Evolutionary conservation across 2,329 filamentous ascomycete species (phyloP).

Genomic region (Penicillium sp.): DNA sequence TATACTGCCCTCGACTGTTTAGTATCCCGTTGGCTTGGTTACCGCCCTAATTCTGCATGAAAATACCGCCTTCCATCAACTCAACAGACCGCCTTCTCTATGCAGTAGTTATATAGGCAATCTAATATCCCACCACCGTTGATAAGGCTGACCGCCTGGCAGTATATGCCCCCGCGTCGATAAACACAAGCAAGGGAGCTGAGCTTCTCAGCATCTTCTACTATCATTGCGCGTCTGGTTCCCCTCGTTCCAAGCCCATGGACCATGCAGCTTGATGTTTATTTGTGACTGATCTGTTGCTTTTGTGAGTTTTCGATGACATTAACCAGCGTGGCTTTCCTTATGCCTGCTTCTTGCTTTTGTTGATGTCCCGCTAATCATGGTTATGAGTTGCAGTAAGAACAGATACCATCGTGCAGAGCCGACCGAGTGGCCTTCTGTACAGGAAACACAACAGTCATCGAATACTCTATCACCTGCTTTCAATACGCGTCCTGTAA

Average conservation of each 20-base stretch:
- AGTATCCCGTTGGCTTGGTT: background rate
- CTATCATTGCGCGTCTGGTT: background rate
- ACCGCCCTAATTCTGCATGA: background rate
- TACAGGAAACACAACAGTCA: background rate
- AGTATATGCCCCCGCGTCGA: slow-evolving; percentile 42
- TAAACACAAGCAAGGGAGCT: slow-evolving; percentile 38
- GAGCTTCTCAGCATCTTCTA: slow-evolving; percentile 6
- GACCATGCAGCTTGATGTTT: slow-evolving; percentile 3
- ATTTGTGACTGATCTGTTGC: slow-evolving; percentile 1
- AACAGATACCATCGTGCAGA: slow-evolving; percentile 2
- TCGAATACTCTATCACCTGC: background rate
- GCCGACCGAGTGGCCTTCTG: background rate
- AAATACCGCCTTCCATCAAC: background rate
- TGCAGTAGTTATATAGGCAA: slow-evolving; percentile 1
- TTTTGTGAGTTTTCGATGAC: slow-evolving; percentile 5
- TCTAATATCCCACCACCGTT: slow-evolving; percentile 16
- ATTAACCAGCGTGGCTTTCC: slow-evolving; percentile 1
- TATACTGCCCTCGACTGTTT: too few species aligned
- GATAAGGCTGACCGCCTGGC: slow-evolving; percentile 37
- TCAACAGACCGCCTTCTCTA: background rate
- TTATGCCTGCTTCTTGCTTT: slow-evolving; percentile 17
- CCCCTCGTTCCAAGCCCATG: background rate
- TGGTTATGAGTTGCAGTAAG: slow-evolving; percentile 10
- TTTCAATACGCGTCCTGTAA: too few species aligned
- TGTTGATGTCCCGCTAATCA: slow-evolving; percentile 20